phyloP scores from a whole-genome alignment of 1,139 yeast species.

The Candida neerlandica region DNA sequence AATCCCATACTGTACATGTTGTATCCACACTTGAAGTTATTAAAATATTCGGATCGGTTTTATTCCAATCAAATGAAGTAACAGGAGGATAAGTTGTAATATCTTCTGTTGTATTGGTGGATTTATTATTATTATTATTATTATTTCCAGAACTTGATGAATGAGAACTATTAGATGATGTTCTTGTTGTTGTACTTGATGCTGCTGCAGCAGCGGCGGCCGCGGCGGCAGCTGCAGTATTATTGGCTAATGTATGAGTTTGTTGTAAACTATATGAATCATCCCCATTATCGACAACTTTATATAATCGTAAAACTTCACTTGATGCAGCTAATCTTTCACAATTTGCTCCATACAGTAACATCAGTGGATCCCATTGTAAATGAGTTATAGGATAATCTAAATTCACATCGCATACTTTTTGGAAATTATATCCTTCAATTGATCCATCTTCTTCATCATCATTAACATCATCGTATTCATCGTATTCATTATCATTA shows the following conservation, averaged over 20 bases:
- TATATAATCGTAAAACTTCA: constrained; percentile 72
- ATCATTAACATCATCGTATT: too few relatives aligned
- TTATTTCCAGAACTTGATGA: constrained; percentile 8
- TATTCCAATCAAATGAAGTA: constrained; percentile 94
- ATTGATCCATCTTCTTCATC: constrained; percentile 19
- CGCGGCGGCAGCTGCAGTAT: constrained; percentile 26
- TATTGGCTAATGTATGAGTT: constrained; percentile 47
- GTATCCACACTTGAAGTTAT: constrained; percentile 93
- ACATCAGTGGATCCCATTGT: constrained; percentile 69
- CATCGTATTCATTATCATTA: too few relatives aligned
- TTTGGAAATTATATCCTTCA: constrained; percentile 50
- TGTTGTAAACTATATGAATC: constrained; percentile 37
- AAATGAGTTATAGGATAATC: constrained; percentile 70
- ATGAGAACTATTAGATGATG: constrained; percentile 13
- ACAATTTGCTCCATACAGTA: constrained; percentile 20
- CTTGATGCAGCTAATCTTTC: constrained; percentile 67
- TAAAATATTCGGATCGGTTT: constrained; percentile 64
- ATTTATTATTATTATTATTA: not conserved
- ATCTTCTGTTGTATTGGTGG: constrained; percentile 25
- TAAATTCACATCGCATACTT: constrained; percentile 54
- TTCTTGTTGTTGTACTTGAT: not conserved
- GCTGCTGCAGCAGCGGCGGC: too few relatives aligned
- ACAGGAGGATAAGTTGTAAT: constrained; percentile 72
- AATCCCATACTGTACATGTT: constrained; percentile 96
- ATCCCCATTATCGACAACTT: constrained; percentile 40